Percentiles rank a stretch among this genome's conserved stretches.
These are phyloP conservation scores for Sordariomycetes sp. DNA, from an alignment of 2,329 filamentous ascomycete genomes.

Conservation along the genomic window DNA sequence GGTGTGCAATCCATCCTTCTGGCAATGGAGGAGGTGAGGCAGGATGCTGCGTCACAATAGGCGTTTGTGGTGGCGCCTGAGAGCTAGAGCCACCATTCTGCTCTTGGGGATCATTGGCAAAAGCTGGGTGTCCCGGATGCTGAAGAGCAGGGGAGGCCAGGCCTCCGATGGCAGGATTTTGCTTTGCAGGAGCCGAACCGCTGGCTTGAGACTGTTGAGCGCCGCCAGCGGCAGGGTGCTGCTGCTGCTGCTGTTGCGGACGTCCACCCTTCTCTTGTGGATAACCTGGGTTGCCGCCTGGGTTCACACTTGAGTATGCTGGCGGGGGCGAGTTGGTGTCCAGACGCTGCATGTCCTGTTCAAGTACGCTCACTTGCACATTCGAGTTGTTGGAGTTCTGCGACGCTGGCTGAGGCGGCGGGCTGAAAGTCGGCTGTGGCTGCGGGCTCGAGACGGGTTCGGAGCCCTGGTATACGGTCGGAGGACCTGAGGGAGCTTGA, in stretches of 20 bases:
- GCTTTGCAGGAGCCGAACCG: constrained; percentile 17
- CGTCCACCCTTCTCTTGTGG: constrained; percentile 66
- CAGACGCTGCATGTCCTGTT: constrained; percentile 79
- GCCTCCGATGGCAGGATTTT: constrained; percentile 16
- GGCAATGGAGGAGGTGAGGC: constrained; percentile 86
- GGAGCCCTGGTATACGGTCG: constrained; percentile 82
- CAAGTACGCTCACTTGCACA: constrained; percentile 61
- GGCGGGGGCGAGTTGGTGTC: constrained; percentile 80
- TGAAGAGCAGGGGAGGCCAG: constrained; percentile 40
- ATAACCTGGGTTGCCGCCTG: constrained; percentile 48
- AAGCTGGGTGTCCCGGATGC: constrained; percentile 72
- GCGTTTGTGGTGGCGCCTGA: constrained; percentile 32
- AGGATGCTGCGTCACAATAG: constrained; percentile 37
- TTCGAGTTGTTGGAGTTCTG: constrained; percentile 20
- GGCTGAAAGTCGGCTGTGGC: constrained; percentile 29
- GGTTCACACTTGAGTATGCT: constrained; percentile 79
- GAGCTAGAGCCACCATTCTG: constrained; percentile 37
- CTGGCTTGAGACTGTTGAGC: constrained; percentile 11
- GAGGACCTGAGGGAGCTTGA: constrained; percentile 78
- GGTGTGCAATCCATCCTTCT: constrained; percentile 95
- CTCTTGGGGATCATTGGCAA: constrained; percentile 68
- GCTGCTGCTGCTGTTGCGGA: constrained; percentile 21
- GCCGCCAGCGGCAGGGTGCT: constrained; percentile 10
- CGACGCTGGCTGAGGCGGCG: constrained; percentile 27
- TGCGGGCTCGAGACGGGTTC: constrained; percentile 54